These are phyloP conservation scores for Fusarium haematococcum DNA, from an alignment of 2,329 filamentous ascomycete species.

Conservation along the genomic window DNA sequence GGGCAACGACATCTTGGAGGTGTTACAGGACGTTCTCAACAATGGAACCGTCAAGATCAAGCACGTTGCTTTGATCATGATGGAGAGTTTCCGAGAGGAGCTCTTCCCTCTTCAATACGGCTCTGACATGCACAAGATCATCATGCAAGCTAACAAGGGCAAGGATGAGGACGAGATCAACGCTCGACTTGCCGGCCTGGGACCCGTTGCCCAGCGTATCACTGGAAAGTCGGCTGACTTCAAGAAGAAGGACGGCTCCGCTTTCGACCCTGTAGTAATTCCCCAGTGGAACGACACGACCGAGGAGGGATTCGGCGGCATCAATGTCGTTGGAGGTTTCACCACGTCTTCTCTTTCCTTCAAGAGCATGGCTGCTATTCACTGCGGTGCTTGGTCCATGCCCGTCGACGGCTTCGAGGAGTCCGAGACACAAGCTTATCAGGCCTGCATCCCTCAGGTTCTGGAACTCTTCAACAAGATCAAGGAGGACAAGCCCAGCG, in stretches of 20 bases:
- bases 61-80: conserved; percentile 58
- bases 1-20: conserved; percentile 46
- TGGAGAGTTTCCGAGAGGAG: conserved; percentile 60
- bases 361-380: conserved; percentile 56
- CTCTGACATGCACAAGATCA: conserved; percentile 52
- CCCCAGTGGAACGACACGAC: conserved; percentile 42
- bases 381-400: conserved; percentile 57
- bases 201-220: conserved; percentile 35
- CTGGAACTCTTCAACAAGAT: conserved; percentile 48
- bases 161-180: conserved; percentile 43
- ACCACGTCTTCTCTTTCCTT: conserved; percentile 57
- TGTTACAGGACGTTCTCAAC: conserved; percentile 40
- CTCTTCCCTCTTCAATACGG: conserved; percentile 58
- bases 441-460: conserved; percentile 57
- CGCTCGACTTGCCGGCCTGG: conserved; percentile 36
- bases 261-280: conserved; percentile 42
- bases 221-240: conserved; percentile 38
- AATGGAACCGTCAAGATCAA: conserved; percentile 53
- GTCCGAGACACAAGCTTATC: conserved; percentile 55
- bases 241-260: conserved; percentile 39
- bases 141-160: conserved; percentile 46
- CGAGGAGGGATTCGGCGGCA: conserved; percentile 50
- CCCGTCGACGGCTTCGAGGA: conserved; percentile 55
- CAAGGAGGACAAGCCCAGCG: conserved; percentile 26
- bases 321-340: conserved; percentile 55